Conservation (phyloP, 768 basidiomycete genomes). For the Coprinopsis cinerea region DNA sequence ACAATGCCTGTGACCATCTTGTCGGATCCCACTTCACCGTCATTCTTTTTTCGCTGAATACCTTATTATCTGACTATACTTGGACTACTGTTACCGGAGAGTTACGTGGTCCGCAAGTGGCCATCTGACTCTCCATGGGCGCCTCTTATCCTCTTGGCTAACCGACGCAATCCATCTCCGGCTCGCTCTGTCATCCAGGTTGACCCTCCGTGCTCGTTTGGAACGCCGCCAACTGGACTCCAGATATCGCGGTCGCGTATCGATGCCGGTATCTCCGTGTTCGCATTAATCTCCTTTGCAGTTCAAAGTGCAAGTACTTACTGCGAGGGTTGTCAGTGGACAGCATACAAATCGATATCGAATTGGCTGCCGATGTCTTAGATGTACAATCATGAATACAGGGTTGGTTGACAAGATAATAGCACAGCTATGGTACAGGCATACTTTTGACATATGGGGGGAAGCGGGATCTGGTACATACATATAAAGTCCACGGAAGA, state of each 20-base stretch:
- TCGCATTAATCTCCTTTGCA: constrained; percentile 81
- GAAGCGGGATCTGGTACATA: too few species aligned
- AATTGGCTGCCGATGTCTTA: constrained; percentile 4
- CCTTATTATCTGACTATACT: constrained; percentile 79
- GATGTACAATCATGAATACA: too few species aligned
- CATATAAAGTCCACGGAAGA: too few species aligned
- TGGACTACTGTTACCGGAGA: constrained; percentile 37
- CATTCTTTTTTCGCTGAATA: constrained; percentile 73
- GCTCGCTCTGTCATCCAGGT: too few species aligned
- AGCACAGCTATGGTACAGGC: too few species aligned
- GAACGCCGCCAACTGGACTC: constrained; percentile 89
- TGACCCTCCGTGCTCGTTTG: constrained; percentile 58
- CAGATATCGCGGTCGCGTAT: constrained; percentile 91
- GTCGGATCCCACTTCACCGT: constrained; percentile 89
- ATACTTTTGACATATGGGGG: too few species aligned
- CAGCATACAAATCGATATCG: constrained; percentile 1
- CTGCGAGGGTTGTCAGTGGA: constrained; percentile 3
- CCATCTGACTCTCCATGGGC: constrained; percentile 14
- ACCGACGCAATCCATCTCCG: constrained; percentile 15
- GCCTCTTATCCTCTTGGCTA: neutral
- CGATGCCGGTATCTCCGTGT: constrained; percentile 76
- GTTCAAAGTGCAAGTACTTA: constrained; percentile 37
- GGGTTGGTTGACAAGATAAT: too few species aligned
- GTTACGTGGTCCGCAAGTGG: constrained; percentile 52
- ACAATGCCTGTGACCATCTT: constrained; percentile 94